Percentiles rank a stretch among this genome's conserved stretches.
Conservation (phyloP, 2,329 filamentous ascomycete genomes). For the Xylariaceae sp. region DNA sequence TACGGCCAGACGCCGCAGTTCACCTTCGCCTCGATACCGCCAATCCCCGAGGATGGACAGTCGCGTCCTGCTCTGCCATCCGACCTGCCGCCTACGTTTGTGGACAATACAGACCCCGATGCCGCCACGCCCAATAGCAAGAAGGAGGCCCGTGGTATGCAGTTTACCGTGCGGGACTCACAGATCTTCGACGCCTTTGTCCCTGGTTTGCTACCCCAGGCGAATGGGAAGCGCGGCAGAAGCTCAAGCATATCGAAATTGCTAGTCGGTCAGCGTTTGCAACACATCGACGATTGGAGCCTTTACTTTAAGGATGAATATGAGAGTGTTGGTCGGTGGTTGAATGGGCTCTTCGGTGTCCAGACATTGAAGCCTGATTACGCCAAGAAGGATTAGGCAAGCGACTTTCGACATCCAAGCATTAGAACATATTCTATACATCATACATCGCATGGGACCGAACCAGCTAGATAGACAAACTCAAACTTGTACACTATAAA, state of each 20-base stretch:
- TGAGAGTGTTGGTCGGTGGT: constrained; percentile 25
- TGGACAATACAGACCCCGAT: constrained; percentile 23
- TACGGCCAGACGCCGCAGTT: constrained; percentile 85
- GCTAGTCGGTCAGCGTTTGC: constrained; percentile 20
- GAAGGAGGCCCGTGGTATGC: constrained; percentile 5
- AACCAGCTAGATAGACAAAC: neutral
- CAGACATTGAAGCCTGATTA: no score
- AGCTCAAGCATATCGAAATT: neutral
- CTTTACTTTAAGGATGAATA: constrained; percentile 5
- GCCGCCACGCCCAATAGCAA: neutral
- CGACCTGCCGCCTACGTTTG: constrained; percentile 40
- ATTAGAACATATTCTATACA: neutral
- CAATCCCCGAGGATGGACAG: constrained; percentile 49
- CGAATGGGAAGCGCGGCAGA: no score
- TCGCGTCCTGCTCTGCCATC: constrained; percentile 41
- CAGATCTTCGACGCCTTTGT: constrained; percentile 28
- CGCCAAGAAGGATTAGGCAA: no score
- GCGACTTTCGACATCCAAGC: no score
- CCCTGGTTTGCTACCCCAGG: neutral
- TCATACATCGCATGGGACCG: neutral
- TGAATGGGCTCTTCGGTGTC: constrained; percentile 28
- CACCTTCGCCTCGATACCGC: constrained; percentile 58
- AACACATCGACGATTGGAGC: constrained; percentile 29
- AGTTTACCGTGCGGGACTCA: constrained; percentile 37
- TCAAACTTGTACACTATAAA: neutral